Evolutionary conservation across 495 filamentous ascomycete species (phyloP), one percentile per base, ranked within the genome.

Genomic region (Aspergillus bertholletiae): DNA sequence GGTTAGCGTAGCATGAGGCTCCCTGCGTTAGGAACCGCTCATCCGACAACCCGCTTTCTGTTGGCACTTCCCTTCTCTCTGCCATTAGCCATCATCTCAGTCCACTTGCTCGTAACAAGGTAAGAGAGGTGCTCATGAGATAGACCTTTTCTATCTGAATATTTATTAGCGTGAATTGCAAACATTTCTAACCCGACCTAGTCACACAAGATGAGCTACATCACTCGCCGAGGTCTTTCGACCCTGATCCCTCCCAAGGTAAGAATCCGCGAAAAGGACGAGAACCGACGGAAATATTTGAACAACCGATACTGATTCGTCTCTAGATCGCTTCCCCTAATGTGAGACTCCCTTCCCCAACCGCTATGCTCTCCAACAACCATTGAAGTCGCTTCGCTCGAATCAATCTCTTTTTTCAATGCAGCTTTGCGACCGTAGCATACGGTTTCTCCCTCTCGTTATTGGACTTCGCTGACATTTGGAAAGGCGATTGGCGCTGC

Each of bases 201-300:
- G 66, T 62, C 73, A 69, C 67, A 70, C 83, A 88, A 77, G 73
- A 97, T 96, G 93, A 96, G 91, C 78, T 91, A 82, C 84, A 83
- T 94, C 65, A 80, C 83, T 64, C 88, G 87, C 74, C 84, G 93
- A 74, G 87, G 83, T 81, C 87, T 99, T 68, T 97, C 95, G 67
- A 96, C 95, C 81, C 83, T 99, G 70, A 96, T 99, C 73, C 94
- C 94, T 62, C 94, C 94, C 62, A 97, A 97, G 88, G 92, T 93
- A 84, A 59, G 83, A 62, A 54, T 50, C 37, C 43, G 56, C 48
- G 52, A 44, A 40, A 48, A 46, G 49, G 21, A 34, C 34, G 22
- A 37, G 35, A 59, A 45, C 20, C 12, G 18, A 51, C 46, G 18
- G 32, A 8, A 21, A 43, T 17, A 32, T 22, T 34, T 43, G 28